Base-by-base conservation (phyloP, 139 green algal genomes). In the Spirogloea muscicola region DNA sequence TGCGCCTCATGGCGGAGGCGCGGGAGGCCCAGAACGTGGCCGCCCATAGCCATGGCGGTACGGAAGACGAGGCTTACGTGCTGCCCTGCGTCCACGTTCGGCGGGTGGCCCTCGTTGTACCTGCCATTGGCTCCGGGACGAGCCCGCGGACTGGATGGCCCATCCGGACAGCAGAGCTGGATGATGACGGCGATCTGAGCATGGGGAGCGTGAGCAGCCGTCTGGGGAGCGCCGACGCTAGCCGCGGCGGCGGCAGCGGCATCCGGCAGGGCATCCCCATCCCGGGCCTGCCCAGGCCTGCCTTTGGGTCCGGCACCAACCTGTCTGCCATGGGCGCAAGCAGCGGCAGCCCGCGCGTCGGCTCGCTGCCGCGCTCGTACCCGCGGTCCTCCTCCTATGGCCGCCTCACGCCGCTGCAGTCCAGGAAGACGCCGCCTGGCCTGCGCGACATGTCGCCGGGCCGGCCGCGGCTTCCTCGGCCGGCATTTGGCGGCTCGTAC, bases 1-100 rank as follows among this genome's bases (percentile, higher is more conserved):
- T 96, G 78, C 77, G 88, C 25, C 86, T 98, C 74, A 82, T 98
- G 29, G 87, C 95, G 58, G 88, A 89, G 49, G 93, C 92, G 9
- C 75, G 90, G 9, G 62, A 82, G 13, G 89, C 31, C 37, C 40
- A 72, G 29, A n/a, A n/a, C n/a, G n/a, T n/a, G n/a, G n/a, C n/a
- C n/a, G n/a, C n/a, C n/a, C n/a, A n/a, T n/a, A n/a, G n/a, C n/a
- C n/a, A n/a, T n/a, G n/a, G n/a, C n/a, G n/a, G n/a, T n/a, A n/a
- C n/a, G n/a, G n/a, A n/a, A n/a, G n/a, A n/a, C n/a, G n/a, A n/a
- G n/a, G n/a, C n/a, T n/a, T n/a, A n/a, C n/a, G n/a, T n/a, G n/a
- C n/a, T n/a, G n/a, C n/a, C n/a, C n/a, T n/a, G n/a, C n/a, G n/a
- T n/a, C n/a, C n/a, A n/a, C n/a, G n/a, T n/a, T n/a, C n/a, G n/a